These are phyloP conservation scores for Cercis canadensis DNA, from an alignment of 306 rosid genomes.

Conservation along the genomic window DNA sequence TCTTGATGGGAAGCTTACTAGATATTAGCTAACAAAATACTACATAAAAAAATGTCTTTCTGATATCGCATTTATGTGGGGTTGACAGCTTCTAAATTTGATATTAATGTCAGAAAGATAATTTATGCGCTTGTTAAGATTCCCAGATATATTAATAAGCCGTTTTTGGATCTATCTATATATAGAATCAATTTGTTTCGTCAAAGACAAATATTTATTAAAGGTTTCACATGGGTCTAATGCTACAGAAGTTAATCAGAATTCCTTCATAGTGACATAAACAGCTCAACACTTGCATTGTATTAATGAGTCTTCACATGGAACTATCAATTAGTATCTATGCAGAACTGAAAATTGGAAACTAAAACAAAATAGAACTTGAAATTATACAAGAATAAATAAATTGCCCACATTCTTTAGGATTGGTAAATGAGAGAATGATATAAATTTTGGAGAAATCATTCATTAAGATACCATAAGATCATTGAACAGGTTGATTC, in stretches of 20 bases:
- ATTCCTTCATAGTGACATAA: constrained; percentile 25
- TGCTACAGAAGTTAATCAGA: constrained; percentile 26
- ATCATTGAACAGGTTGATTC: too few species aligned
- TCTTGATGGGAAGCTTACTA: constrained; percentile 31
- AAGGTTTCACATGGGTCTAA: constrained; percentile 48
- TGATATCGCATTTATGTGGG: constrained; percentile 36
- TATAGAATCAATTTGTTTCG: constrained; percentile 20
- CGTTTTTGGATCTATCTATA: constrained; percentile 40
- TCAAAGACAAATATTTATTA: constrained; percentile 41
- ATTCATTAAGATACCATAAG: too few species aligned
- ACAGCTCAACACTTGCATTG: constrained; percentile 36
- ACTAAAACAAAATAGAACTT: too few species aligned
- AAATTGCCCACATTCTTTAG: too few species aligned
- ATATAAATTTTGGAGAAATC: too few species aligned
- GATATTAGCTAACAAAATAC: constrained; percentile 18
- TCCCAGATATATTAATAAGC: constrained; percentile 39
- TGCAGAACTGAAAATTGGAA: neutral
- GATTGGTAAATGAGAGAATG: too few species aligned
- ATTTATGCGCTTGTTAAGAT: constrained; percentile 35
- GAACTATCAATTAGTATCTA: constrained; percentile 21
- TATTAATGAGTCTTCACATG: constrained; percentile 42
- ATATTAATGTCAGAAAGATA: constrained; percentile 35
- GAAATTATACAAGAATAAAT: too few species aligned
- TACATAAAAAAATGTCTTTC: constrained; percentile 25
- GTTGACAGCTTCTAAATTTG: constrained; percentile 42